phyloP scores from a whole-genome alignment of 495 filamentous ascomycete genomes.

The Penicillium robsamsonii region DNA sequence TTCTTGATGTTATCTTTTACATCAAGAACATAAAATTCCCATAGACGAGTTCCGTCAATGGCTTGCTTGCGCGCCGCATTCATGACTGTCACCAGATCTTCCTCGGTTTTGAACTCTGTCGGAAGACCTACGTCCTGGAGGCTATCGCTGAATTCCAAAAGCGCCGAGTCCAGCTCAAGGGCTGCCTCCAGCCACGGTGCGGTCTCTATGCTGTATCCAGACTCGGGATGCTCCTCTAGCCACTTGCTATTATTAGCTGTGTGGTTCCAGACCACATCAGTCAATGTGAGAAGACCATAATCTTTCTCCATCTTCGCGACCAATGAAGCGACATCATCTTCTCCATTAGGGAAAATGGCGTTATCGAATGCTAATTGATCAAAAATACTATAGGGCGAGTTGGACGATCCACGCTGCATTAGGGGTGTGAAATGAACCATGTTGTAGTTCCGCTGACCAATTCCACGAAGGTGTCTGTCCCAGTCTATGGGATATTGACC shows the following conservation, averaged over 20 bases:
- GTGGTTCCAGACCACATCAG: constrained; percentile 98
- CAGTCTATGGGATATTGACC: constrained; percentile 84
- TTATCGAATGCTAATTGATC: constrained; percentile 89
- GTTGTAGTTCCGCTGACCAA: constrained; percentile 88
- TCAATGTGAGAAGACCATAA: constrained; percentile 80
- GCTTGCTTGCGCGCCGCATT: constrained; percentile 77
- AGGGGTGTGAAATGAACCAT: constrained; percentile 98
- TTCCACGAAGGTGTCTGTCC: constrained; percentile 84
- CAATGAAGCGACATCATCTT: constrained; percentile 75
- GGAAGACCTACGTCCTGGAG: constrained; percentile 69
- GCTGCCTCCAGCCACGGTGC: constrained; percentile 92
- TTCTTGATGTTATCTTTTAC: constrained; percentile 68
- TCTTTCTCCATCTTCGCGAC: constrained; percentile 80
- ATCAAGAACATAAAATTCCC: constrained; percentile 90
- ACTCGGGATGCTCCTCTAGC: constrained; percentile 92
- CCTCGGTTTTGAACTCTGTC: constrained; percentile 62
- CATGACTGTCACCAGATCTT: constrained; percentile 82
- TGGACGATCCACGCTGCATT: constrained; percentile 82
- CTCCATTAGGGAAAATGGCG: constrained; percentile 77
- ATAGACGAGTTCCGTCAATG: constrained; percentile 71
- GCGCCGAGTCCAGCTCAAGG: constrained; percentile 77
- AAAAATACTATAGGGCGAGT: constrained; percentile 95
- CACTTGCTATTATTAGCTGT: constrained; percentile 94
- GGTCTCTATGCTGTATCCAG: constrained; percentile 90
- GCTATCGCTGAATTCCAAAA: constrained; percentile 72